Percentiles rank a stretch among this genome's conserved stretches.
These are phyloP conservation scores for Chionographis japonica DNA, from an alignment of 106 monocot genomes.

Conservation along the genomic window DNA sequence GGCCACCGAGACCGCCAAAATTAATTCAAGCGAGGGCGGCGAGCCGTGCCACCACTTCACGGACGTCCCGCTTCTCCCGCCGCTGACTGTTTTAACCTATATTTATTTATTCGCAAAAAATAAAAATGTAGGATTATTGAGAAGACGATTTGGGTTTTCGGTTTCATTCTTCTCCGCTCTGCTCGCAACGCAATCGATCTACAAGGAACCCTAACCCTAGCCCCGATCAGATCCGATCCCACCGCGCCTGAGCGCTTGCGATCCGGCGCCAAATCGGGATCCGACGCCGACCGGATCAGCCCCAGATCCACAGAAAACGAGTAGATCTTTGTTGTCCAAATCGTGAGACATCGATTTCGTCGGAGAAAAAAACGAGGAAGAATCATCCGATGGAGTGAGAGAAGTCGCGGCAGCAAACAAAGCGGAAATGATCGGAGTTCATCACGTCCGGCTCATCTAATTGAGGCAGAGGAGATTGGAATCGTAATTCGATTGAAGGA, in stretches of 20 bases:
- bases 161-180: neutral
- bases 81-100: neutral
- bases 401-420: too few species aligned
- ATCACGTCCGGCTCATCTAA: too few species aligned
- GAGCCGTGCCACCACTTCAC: neutral
- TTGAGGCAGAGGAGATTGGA: too few species aligned
- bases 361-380: too few species aligned
- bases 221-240: slow-evolving; percentile 5
- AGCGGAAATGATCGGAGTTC: too few species aligned
- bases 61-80: slow-evolving; percentile 5
- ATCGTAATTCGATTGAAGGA: too few species aligned
- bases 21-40: neutral
- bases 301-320: neutral
- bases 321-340: too few species aligned
- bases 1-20: too few species aligned
- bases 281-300: neutral
- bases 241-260: neutral
- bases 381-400: too few species aligned
- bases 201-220: slow-evolving; percentile 21
- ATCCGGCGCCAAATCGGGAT: too few species aligned
- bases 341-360: too few species aligned
- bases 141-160: neutral
- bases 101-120: neutral
- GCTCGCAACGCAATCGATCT: neutral
- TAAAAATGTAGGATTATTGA: neutral